Conservation (phyloP, 306 rosid species). For the Arachis hypogaea region DNA sequence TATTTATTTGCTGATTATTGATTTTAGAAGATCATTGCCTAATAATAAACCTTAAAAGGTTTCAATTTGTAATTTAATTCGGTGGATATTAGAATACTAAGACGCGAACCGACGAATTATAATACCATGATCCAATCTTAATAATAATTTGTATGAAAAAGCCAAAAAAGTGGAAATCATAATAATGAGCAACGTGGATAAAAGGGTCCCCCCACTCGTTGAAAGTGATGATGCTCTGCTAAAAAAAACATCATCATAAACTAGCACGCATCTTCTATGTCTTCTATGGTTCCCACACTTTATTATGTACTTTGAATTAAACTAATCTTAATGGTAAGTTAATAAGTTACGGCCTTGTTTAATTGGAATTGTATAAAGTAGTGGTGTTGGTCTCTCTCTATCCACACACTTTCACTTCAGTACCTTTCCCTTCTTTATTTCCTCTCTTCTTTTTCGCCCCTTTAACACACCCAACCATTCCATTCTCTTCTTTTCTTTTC, state of each 20-base stretch:
- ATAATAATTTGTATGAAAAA: conserved; percentile 22
- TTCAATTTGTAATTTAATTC: conserved; percentile 34
- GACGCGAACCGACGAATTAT: conserved; percentile 19
- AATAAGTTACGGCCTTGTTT: too few species aligned
- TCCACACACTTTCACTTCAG: too few species aligned
- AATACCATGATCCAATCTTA: background rate
- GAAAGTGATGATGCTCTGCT: conserved; percentile 50
- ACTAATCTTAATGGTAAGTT: too few species aligned
- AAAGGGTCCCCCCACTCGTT: conserved; percentile 47
- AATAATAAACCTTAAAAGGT: conserved; percentile 43
- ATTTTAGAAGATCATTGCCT: conserved; percentile 40
- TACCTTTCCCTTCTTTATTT: too few species aligned
- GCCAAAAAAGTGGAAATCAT: conserved; percentile 42
- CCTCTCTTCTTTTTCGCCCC: too few species aligned
- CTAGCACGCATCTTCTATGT: conserved; percentile 31
- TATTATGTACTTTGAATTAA: background rate
- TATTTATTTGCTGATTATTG: background rate
- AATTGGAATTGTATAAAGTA: too few species aligned
- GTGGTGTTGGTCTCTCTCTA: too few species aligned
- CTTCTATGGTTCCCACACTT: conserved; percentile 52
- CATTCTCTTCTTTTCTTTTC: too few species aligned
- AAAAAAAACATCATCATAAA: conserved; percentile 36
- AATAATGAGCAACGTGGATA: conserved; percentile 52
- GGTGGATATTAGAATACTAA: conserved; percentile 19
- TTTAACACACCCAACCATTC: too few species aligned